Base-by-base conservation (phyloP, 257 asterid genomes). In the Penstemon newberryi region DNA sequence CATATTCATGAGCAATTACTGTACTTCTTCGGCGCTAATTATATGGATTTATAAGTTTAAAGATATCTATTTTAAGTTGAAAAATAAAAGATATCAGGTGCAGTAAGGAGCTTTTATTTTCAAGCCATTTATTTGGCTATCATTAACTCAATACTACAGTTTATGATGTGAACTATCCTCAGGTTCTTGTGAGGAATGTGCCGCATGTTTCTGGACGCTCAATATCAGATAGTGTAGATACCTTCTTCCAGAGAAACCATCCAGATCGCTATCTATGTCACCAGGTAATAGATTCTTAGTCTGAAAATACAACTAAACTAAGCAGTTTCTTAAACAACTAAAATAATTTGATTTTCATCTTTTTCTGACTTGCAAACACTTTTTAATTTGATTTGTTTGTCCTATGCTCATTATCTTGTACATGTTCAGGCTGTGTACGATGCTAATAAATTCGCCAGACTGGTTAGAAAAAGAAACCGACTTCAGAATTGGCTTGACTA, bases 401-500 rank as follows among this genome's bases (percentile, higher is more conserved):
- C 67, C 37, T 72, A 41, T 75, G 66, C 55, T 76, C 18, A 58
- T 76, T 50, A 61, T 40, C 38, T 71, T 62, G n/a, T 42, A 4
- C 50, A 41, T 65, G 15, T 60, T 45, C 82, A 94, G 99, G 96
- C 87, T 50, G 96, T 91, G 69, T 94, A 94, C 75, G 64, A 91
- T 73, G 95, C 98, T 65, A 89, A 87, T 78, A 91, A 87, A 77
- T 94, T 94, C 42, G 88, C 90, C 38, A 84, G 65, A 84, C 82
- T 94, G 72, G 91, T 94, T 12, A 74, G 75, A 38, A 83, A 78
- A 75, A 83, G 98, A 78, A 81, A 85, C 67, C 87, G 90, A 63
- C 87, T 91, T 74, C 95, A 89, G 59, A 88, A 91, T 75, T 91
- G 96, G 99, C 84, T 94, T 54, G 99, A 94, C 82, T 94, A 91